A percentile compares a stretch with the other conserved stretches of the same genome.
Conservation (phyloP, 768 basidiomycete genomes). For the Phaffia australis region DNA sequence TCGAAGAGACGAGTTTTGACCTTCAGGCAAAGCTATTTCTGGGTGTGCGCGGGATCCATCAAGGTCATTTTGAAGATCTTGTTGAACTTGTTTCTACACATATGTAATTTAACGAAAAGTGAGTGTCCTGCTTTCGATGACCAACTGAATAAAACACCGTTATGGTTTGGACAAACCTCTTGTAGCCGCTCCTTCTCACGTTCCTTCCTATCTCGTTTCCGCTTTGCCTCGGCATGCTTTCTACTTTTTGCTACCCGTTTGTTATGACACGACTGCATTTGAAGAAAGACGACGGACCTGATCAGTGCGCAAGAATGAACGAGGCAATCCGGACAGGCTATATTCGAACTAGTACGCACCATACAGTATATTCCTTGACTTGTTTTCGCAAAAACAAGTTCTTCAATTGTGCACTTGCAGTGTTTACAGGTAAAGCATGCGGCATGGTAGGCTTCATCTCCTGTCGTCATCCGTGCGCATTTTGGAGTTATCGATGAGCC, state of each 20-base stretch:
- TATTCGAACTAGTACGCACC: constrained; percentile 38
- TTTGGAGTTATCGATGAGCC: background rate
- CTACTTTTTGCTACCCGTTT: constrained; percentile 89
- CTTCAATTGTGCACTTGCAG: constrained; percentile 88
- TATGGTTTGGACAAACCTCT: constrained; percentile 8
- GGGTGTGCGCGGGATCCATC: background rate
- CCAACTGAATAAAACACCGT: background rate
- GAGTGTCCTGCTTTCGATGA: background rate
- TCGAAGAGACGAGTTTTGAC: background rate
- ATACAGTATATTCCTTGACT: constrained; percentile 86
- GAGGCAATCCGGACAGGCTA: background rate
- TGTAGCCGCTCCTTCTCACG: constrained; percentile 28
- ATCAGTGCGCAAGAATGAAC: background rate
- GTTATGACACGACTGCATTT: constrained; percentile 76
- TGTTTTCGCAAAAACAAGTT: constrained; percentile 96
- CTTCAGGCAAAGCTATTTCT: background rate
- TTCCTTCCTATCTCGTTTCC: constrained; percentile 46
- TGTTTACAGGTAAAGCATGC: constrained; percentile 97
- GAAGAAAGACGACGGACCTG: background rate
- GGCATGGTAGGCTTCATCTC: constrained; percentile 96
- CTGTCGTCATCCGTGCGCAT: constrained; percentile 17
- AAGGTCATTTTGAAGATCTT: constrained; percentile 5
- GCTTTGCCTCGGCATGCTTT: constrained; percentile 72
- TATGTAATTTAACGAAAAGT: background rate
- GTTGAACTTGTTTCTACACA: constrained; percentile 7